Conservation (phyloP, 768 basidiomycete genomes). For the Boletus reticulatus region DNA sequence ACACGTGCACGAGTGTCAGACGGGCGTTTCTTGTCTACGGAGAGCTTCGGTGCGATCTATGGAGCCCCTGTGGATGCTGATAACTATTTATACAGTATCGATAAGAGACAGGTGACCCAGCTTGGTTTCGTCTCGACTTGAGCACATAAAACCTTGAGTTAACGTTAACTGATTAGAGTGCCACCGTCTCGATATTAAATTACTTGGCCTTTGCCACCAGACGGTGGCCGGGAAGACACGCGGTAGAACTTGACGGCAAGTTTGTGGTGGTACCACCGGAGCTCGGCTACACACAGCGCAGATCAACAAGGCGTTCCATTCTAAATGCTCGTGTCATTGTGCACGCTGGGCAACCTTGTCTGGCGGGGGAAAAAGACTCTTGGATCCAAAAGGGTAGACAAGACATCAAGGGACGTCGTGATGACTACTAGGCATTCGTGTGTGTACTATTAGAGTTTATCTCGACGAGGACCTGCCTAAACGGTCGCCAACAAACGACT, state of each 20-base stretch:
- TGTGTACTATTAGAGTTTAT: slow-evolving; percentile 20
- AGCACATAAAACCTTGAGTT: slow-evolving; percentile 9
- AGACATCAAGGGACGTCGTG: slow-evolving; percentile 26
- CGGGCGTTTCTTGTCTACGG: neutral
- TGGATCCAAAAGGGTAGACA: slow-evolving; percentile 17
- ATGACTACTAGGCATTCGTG: slow-evolving; percentile 26
- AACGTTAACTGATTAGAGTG: neutral
- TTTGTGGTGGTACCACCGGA: no score
- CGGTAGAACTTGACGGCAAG: neutral
- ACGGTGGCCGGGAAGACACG: slow-evolving; percentile 1
- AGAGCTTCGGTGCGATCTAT: neutral
- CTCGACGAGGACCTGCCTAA: slow-evolving; percentile 26
- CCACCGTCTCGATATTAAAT: neutral
- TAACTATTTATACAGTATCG: slow-evolving; percentile 2
- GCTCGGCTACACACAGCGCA: slow-evolving; percentile 2
- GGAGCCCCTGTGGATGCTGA: neutral
- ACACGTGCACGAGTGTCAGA: slow-evolving; percentile 18
- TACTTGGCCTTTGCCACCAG: neutral
- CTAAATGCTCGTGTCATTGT: slow-evolving; percentile 17
- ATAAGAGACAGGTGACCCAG: neutral
- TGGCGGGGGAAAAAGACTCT: slow-evolving; percentile 1
- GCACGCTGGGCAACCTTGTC: slow-evolving; percentile 14
- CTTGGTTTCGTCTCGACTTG: neutral
- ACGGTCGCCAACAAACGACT: slow-evolving; percentile 33
- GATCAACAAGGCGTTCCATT: slow-evolving; percentile 25